These are phyloP conservation scores for Guadua angustifolia DNA, from an alignment of 176 grass and related monocot genomes.

Conservation along the genomic window DNA sequence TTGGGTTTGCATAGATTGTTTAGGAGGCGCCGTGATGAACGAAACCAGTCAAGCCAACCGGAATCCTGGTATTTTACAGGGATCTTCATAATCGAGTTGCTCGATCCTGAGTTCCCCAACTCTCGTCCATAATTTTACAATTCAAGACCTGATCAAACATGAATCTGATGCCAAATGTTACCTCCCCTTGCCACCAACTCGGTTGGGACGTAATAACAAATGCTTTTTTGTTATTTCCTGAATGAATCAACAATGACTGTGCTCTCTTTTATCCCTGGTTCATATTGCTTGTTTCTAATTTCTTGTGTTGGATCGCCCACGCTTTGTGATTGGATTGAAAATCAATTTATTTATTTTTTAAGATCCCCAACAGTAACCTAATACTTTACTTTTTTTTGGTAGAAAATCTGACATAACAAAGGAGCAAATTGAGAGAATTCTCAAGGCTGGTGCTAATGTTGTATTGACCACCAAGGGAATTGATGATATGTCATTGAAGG, in stretches of 20 bases:
- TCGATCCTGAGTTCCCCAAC: no score
- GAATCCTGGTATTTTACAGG: no score
- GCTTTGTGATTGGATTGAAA: neutral
- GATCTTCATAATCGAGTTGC: no score
- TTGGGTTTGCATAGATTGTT: no score
- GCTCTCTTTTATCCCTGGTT: neutral
- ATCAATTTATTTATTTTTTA: neutral
- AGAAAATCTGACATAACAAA: conserved; percentile 95
- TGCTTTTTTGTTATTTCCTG: neutral
- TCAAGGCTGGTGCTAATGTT: conserved; percentile 86
- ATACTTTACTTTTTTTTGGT: neutral
- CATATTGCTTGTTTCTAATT: neutral
- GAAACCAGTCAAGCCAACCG: no score
- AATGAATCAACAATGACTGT: neutral
- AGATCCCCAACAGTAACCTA: neutral
- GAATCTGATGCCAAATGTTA: no score
- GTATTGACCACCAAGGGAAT: conserved; percentile 94
- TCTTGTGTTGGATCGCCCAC: neutral
- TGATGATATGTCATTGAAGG: conserved; percentile 95
- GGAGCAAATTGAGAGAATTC: conserved; percentile 83
- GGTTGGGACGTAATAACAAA: no score
- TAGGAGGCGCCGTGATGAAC: no score
- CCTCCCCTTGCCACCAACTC: no score
- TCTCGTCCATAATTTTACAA: no score
- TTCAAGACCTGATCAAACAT: no score